A percentile compares a stretch with the other conserved stretches of the same genome.
Evolutionary conservation across 495 filamentous ascomycete genomes (phyloP).

Genomic region (Rostrohypoxylon terebratum): DNA sequence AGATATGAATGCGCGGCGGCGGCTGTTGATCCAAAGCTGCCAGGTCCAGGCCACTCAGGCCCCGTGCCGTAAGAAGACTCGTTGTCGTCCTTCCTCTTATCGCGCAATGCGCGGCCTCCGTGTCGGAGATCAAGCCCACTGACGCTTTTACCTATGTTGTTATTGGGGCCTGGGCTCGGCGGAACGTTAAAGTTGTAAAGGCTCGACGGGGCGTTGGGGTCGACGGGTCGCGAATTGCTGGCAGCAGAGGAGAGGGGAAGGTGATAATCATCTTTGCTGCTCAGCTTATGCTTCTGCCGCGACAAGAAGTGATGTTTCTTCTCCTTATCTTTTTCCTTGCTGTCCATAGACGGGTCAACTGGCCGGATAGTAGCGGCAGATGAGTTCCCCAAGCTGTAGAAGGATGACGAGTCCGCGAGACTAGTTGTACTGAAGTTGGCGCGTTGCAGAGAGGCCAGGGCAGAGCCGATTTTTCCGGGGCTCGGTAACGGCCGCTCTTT

Average conservation of each 20-base stretch:
- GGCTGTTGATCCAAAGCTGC: constrained; percentile 59
- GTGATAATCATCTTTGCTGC: constrained; percentile 81
- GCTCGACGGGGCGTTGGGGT: constrained; percentile 85
- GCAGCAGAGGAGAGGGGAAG: constrained; percentile 87
- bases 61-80: constrained; percentile 48
- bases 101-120: constrained; percentile 83
- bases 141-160: constrained; percentile 78
- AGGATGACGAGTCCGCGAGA: constrained; percentile 77
- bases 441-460: constrained; percentile 70
- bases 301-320: constrained; percentile 88
- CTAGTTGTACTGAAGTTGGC: constrained; percentile 82
- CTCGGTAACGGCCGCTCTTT: constrained; percentile 81
- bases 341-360: constrained; percentile 55
- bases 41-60: constrained; percentile 66
- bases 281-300: constrained; percentile 90
- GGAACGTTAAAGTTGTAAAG: constrained; percentile 78
- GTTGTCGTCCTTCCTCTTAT: constrained; percentile 86
- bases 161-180: constrained; percentile 77
- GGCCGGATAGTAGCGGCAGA: constrained; percentile 80
- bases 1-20: constrained; percentile 55
- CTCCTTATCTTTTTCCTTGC: constrained; percentile 69
- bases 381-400: constrained; percentile 86
- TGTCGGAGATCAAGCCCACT: constrained; percentile 87
- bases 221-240: constrained; percentile 87
- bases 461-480: constrained; percentile 79